These are phyloP conservation scores for Limnanthes douglasii DNA, from an alignment of 345 rosid species.

Conservation along the genomic window DNA sequence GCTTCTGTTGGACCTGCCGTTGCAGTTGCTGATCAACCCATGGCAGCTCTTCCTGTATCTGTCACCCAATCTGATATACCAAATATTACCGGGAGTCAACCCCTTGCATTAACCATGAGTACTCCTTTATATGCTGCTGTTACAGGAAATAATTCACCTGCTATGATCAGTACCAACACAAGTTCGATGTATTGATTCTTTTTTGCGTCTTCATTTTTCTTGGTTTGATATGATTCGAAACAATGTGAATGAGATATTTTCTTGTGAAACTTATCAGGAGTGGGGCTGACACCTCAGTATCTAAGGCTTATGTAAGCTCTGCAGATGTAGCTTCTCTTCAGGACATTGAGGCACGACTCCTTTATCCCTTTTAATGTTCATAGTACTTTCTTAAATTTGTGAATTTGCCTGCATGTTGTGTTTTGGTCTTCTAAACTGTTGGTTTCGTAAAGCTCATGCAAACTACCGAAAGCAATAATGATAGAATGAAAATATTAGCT, in stretches of 20 bases:
- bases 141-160: constrained; percentile 21
- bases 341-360: constrained; percentile 40
- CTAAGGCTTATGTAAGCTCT: constrained; percentile 27
- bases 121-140: constrained; percentile 21
- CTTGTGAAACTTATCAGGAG: constrained; percentile 16
- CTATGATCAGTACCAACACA: constrained; percentile 22
- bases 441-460: too few relatives aligned
- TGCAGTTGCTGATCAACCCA: constrained; percentile 22
- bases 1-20: constrained; percentile 30
- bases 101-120: constrained; percentile 6
- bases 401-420: background rate
- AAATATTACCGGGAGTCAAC: constrained; percentile 17
- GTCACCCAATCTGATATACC: constrained; percentile 16
- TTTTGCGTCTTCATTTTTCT: constrained; percentile 6
- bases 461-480: too few relatives aligned
- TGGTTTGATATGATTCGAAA: background rate
- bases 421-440: too few relatives aligned
- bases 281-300: constrained; percentile 18
- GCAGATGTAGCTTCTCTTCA: constrained; percentile 32
- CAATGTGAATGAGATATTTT: background rate
- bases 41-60: constrained; percentile 30
- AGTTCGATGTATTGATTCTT: constrained; percentile 24
- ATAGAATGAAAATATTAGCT: too few relatives aligned
- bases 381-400: background rate
- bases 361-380: constrained; percentile 3